Evolutionary conservation across 2,329 filamentous ascomycete species (phyloP).

Genomic region (Fusarium transvaalense): DNA sequence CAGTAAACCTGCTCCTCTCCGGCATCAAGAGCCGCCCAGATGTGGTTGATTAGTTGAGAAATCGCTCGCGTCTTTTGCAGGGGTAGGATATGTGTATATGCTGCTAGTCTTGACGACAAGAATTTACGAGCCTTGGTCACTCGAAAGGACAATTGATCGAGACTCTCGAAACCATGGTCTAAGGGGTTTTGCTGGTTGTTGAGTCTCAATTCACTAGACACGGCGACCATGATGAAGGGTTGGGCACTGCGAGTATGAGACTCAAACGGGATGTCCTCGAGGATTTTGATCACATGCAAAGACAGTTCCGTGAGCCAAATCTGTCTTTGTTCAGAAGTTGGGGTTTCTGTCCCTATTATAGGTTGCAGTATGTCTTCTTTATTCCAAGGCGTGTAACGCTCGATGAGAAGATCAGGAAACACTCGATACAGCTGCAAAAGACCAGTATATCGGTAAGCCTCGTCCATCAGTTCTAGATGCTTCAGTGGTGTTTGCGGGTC

Average conservation of each 20-base stretch:
- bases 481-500: slow-evolving; percentile 2
- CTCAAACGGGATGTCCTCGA: slow-evolving; percentile 8
- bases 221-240: slow-evolving; percentile 13
- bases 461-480: slow-evolving; percentile 9
- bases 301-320: slow-evolving; percentile 4
- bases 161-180: neutral
- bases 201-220: neutral
- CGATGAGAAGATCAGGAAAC: slow-evolving; percentile 11
- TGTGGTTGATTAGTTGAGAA: slow-evolving; percentile 8
- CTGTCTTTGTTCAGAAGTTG: neutral
- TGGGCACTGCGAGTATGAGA: slow-evolving; percentile 18
- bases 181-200: no score
- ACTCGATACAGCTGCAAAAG: slow-evolving; percentile 10
- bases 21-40: slow-evolving; percentile 4
- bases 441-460: slow-evolving; percentile 3
- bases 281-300: neutral
- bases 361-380: neutral
- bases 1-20: slow-evolving; percentile 9
- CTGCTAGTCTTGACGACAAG: neutral
- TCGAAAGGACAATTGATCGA: neutral
- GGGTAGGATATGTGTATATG: slow-evolving; percentile 13
- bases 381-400: neutral
- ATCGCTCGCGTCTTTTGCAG: slow-evolving; percentile 3
- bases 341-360: neutral
- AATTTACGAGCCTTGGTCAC: slow-evolving; percentile 2